Evolutionary conservation across 2,329 filamentous ascomycete species (phyloP).

Genomic region (Penicillium sp.): DNA sequence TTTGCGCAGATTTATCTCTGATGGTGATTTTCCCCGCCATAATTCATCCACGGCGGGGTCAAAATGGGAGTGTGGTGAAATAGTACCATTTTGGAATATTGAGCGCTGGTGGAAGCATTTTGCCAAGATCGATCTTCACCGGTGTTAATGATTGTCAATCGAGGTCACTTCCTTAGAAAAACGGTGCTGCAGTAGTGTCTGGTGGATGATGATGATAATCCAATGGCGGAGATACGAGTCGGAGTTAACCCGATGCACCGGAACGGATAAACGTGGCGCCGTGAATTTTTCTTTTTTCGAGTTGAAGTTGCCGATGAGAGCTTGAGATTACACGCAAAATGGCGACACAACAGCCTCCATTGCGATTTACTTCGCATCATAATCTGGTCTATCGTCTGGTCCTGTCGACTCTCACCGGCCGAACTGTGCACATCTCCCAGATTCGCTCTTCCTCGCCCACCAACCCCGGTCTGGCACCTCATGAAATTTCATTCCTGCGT

Average conservation of each 20-base stretch:
- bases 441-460: conserved; percentile 84
- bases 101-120: conserved; percentile 38
- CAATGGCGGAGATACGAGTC: conserved; percentile 25
- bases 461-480: conserved; percentile 78
- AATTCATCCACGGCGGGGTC: conserved; percentile 18
- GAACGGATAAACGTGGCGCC: conserved; percentile 26
- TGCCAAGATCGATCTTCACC: too few relatives aligned
- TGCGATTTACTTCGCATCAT: conserved; percentile 79
- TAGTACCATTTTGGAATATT: conserved; percentile 45
- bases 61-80: not conserved
- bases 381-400: conserved; percentile 78
- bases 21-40: conserved; percentile 7
- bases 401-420: conserved; percentile 84
- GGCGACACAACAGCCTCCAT: conserved; percentile 44
- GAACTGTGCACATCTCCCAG: conserved; percentile 83
- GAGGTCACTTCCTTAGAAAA: conserved; percentile 1
- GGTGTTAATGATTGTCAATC: not conserved
- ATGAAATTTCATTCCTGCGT: conserved; percentile 93
- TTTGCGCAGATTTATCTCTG: not conserved
- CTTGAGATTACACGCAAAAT: conserved; percentile 22
- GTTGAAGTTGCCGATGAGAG: conserved; percentile 10
- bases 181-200: not conserved
- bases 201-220: conserved; percentile 10
- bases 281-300: conserved; percentile 31
- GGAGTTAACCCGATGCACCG: conserved; percentile 24